These are phyloP conservation scores for Trichoderma sp. DNA, from an alignment of 2,329 filamentous ascomycete species.

Conservation along the genomic window DNA sequence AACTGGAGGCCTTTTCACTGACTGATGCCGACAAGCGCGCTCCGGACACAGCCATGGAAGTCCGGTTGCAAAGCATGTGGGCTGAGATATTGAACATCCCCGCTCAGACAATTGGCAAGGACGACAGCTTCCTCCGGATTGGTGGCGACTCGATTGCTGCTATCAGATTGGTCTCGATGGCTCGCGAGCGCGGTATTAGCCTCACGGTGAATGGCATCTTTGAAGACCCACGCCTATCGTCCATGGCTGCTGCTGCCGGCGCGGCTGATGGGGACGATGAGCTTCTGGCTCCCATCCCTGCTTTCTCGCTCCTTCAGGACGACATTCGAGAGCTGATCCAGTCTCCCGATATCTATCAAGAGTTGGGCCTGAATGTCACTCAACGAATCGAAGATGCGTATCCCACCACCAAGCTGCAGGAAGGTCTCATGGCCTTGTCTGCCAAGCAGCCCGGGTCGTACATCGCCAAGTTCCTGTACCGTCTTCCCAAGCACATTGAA, in stretches of 20 bases:
- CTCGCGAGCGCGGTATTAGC: conserved; percentile 13
- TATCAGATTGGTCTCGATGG: conserved; percentile 21
- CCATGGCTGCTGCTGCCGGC: conserved; percentile 3
- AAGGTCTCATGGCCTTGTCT: conserved; percentile 37
- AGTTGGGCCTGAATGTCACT: neutral
- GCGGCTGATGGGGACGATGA: neutral
- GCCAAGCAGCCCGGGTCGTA: conserved; percentile 40
- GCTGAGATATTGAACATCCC: conserved; percentile 18
- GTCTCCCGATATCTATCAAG: neutral
- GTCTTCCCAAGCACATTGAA: conserved; percentile 32
- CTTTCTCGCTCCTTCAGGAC: neutral
- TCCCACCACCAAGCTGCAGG: conserved; percentile 32
- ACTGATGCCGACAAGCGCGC: conserved; percentile 14
- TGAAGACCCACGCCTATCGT: conserved; percentile 3
- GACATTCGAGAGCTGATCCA: neutral
- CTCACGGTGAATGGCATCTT: conserved; percentile 19
- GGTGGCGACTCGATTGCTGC: conserved; percentile 30
- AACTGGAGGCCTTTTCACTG: conserved; percentile 19
- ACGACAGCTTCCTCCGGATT: conserved; percentile 28
- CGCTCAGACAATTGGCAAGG: conserved; percentile 20
- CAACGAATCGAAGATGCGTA: conserved; percentile 31
- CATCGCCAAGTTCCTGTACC: conserved; percentile 37
- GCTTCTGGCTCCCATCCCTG: neutral
- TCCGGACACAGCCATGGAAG: conserved; percentile 25
- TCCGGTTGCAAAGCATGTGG: conserved; percentile 24